Conservation (phyloP, 2,329 filamentous ascomycete species). For the Meredithiella fracta region DNA sequence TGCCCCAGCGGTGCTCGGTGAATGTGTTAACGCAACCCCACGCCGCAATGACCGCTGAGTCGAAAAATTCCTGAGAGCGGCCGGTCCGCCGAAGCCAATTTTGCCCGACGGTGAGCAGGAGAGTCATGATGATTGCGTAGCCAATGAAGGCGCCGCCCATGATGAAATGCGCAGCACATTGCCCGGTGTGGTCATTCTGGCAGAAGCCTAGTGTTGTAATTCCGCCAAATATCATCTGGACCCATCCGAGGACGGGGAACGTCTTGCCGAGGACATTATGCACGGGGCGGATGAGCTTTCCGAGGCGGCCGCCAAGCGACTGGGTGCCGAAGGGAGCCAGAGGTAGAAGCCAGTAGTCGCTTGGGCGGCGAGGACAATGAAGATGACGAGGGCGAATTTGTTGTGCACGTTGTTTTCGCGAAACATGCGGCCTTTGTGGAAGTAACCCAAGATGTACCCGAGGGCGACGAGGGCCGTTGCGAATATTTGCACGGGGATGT, state of each 20-base stretch:
- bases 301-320: constrained; percentile 64
- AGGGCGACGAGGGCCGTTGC: constrained; percentile 61
- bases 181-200: constrained; percentile 74
- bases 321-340: constrained; percentile 66
- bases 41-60: constrained; percentile 73
- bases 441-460: constrained; percentile 82
- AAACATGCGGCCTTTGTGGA: constrained; percentile 80
- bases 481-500: constrained; percentile 71
- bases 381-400: constrained; percentile 62
- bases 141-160: constrained; percentile 96
- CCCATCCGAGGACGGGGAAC: constrained; percentile 76
- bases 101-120: constrained; percentile 77
- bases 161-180: constrained; percentile 93
- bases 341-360: constrained; percentile 71
- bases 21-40: constrained; percentile 99
- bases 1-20: constrained; percentile 90
- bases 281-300: constrained; percentile 50
- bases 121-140: constrained; percentile 75
- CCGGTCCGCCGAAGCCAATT: constrained; percentile 68
- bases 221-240: constrained; percentile 89
- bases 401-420: constrained; percentile 58
- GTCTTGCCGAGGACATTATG: constrained; percentile 75
- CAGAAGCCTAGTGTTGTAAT: constrained; percentile 89
- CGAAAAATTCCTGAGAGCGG: constrained; percentile 91
- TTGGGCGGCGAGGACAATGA: constrained; percentile 63